These are phyloP conservation scores for Pythium plurisporium DNA, from an alignment of 352 stramenopile species.

Conservation along the genomic window DNA sequence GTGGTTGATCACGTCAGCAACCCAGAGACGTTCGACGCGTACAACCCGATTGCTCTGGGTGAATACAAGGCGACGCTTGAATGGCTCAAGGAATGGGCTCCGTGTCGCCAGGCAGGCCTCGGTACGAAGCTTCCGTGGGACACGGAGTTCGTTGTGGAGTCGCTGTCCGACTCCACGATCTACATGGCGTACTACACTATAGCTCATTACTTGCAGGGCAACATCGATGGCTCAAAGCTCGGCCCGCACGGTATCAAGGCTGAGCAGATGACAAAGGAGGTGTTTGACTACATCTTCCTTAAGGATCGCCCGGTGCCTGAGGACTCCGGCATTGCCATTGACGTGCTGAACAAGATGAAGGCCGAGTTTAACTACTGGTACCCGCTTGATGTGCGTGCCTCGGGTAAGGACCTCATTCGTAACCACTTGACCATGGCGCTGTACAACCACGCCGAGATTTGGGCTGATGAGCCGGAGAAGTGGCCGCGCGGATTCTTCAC, in stretches of 20 bases:
- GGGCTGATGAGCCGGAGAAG: slow-evolving; percentile 95
- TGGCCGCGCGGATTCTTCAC: slow-evolving; percentile 98
- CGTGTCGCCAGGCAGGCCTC: slow-evolving; percentile 97
- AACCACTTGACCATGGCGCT: slow-evolving; percentile 99
- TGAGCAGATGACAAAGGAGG: slow-evolving; percentile 91
- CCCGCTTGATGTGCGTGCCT: slow-evolving; percentile 97
- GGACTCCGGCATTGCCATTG: slow-evolving; percentile 83
- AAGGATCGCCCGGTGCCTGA: slow-evolving; percentile 74
- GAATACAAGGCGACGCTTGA: slow-evolving; percentile 97
- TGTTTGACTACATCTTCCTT: slow-evolving; percentile 99
- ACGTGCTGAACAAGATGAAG: slow-evolving; percentile 92
- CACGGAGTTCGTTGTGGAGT: slow-evolving; percentile 98
- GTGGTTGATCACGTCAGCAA: slow-evolving; percentile 95
- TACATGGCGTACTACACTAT: slow-evolving; percentile 99
- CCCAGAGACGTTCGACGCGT: slow-evolving; percentile 91
- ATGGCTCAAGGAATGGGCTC: slow-evolving; percentile 99
- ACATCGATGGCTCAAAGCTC: slow-evolving; percentile 91
- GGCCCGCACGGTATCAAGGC: slow-evolving; percentile 84
- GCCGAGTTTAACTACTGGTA: slow-evolving; percentile 99
- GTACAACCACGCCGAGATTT: slow-evolving; percentile 99
- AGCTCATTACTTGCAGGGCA: slow-evolving; percentile 95
- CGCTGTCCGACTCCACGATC: slow-evolving; percentile 99
- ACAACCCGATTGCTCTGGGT: slow-evolving; percentile 90
- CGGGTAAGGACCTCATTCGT: slow-evolving; percentile 95
- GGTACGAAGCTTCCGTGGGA: slow-evolving; percentile 98